Base-by-base conservation (phyloP, 2,329 filamentous ascomycete species). In the Fusarium torreyae region DNA sequence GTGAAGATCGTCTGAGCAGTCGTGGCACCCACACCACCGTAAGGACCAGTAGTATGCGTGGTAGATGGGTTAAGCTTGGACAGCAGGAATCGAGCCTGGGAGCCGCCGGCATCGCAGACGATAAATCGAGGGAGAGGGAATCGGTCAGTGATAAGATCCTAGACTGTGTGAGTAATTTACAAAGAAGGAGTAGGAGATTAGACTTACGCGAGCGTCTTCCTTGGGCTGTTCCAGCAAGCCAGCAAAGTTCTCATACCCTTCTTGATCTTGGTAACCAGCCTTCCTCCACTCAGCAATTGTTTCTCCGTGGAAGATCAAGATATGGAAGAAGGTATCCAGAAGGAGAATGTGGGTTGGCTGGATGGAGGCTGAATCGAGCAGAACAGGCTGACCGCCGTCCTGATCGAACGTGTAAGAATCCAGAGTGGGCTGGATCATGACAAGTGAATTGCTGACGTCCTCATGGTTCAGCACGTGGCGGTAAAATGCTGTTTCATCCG, bases 121-220 rank as follows among this genome's bases (percentile, higher is more conserved):
- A 99, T 98, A 85, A 99, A 99, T 63, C 96, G 93, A 20, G 96
- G 96, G 7, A 99, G 88, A n/a, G 96, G 96, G 84, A 99, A 99
- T 51, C 96, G 93, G 76, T 99, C 96, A 69, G 95, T 93, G 74
- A 99, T 98, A 28, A 99, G 89, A 78, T 99, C 96, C 92, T 97
- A 74, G 20, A 52, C 77, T 62, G 78, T 72, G 49, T 76, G 65
- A 76, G 72, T 34, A 45, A 15, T 45, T 14, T 8, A 15, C 24
- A 13, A 15, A 15, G 13, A 31, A 24, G 15, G 11, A 39, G 15
- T 6, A 5, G 9, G 15, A n/a, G 17, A 7, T 3, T 39, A 15
- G 20, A 84, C 91, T 76, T 86, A 96, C 93, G 80, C 94, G 92
- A 63, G 96, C 96, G 81, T 99, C 96, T 79, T 98, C 96, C 82